Evolutionary conservation across 306 rosid genomes (phyloP), one percentile per base, ranked within the genome.

Genomic region (Sindora glabra): DNA sequence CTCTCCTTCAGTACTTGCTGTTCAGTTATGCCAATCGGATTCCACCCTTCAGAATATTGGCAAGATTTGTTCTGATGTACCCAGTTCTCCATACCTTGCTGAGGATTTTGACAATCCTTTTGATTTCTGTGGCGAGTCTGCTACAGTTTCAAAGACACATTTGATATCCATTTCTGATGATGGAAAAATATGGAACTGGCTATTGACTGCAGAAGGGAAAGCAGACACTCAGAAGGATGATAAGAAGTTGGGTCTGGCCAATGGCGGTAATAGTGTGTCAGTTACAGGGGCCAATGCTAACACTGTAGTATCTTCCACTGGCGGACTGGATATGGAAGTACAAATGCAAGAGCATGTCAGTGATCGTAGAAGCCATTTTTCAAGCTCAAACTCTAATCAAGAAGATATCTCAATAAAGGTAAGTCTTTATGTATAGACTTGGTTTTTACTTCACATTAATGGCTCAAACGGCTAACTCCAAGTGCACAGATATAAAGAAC

Each of bases 141-240:
- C 38, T 64, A 59, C 58, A 45, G 69, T 84, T 80, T 82, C 95
- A 62, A 82, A 84, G 73, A 82, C 83, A 16, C 87, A 74, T 68
- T 75, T 86, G 86, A 71, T 94, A 69, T 94, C 97, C 69, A 78
- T 89, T 71, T 89, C 95, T 48, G 97, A 89, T 67, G 99, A 94
- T 77, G 99, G 97, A 26, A 94, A 89, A 77, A 58, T 94, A 66
- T 94, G 97, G 99, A 77, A 77, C 79, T 94, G 99, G 99, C 85
- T 89, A 49, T 69, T 86, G 81, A 86, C 94, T 65, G 79, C 81
- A 48, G 89, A 94, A 78, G 87, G 85, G 45, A 51, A 36, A 38
- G 84, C 73, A 59, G 85, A 84, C 64, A 26, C 64, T 48, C 76
- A 65, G 69, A 88, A 72, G 54, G 77, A 65, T 51, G 81, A 76